phyloP scores from a whole-genome alignment of 345 rosid species.

The Rhizophora apiculata region DNA sequence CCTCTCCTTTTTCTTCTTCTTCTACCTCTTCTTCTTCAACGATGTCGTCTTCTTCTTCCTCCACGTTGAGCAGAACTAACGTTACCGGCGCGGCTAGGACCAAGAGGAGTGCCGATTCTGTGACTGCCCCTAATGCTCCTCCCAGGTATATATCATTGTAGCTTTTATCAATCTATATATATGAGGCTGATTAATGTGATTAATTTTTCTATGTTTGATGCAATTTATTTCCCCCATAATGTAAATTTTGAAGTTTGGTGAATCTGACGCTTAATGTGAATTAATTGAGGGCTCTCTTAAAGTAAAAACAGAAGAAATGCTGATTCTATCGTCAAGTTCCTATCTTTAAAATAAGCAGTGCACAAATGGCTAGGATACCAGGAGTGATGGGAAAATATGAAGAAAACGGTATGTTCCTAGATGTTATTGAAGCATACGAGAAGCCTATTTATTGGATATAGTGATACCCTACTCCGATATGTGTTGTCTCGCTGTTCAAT shows the following conservation, averaged over 20 bases:
- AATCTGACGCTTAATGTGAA: background rate
- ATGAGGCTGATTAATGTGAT: background rate
- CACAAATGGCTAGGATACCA: background rate
- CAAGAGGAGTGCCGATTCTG: conserved; percentile 72
- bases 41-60: conserved; percentile 47
- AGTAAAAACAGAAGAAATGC: background rate
- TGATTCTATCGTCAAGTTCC: background rate
- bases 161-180: background rate
- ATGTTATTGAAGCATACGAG: no score
- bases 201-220: background rate
- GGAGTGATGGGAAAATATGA: no score
- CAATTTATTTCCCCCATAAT: background rate
- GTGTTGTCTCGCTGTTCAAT: no score
- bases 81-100: conserved; percentile 42
- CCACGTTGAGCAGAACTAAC: conserved; percentile 37
- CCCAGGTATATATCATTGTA: conserved; percentile 44
- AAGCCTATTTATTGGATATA: no score
- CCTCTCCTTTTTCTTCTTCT: background rate
- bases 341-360: background rate
- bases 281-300: background rate
- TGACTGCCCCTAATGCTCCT: conserved; percentile 40
- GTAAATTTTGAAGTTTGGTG: background rate
- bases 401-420: background rate
- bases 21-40: conserved; percentile 40
- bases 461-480: no score